Evolutionary conservation across 495 filamentous ascomycete species (phyloP).

Genomic region (Trypethelium eluteriae): DNA sequence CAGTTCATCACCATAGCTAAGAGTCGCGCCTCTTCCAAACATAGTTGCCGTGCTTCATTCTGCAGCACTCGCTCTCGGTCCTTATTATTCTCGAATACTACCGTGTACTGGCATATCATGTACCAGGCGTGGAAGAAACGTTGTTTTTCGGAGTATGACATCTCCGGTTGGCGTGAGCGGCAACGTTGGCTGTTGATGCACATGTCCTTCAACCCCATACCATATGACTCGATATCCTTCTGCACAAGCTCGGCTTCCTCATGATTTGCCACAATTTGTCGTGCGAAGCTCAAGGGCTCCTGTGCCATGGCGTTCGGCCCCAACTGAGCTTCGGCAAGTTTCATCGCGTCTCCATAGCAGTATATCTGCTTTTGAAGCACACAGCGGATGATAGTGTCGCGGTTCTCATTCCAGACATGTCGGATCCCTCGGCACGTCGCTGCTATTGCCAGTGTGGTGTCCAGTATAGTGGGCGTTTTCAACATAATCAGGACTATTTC

Average conservation of each 20-base stretch:
- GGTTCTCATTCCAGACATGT: background rate
- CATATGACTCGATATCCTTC: background rate
- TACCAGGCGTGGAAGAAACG: background rate
- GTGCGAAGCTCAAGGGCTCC: background rate
- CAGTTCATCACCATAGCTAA: background rate
- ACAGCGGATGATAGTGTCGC: background rate
- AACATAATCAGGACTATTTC: background rate
- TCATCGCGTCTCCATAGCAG: conserved; percentile 4
- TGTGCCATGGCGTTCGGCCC: background rate
- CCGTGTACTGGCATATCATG: background rate
- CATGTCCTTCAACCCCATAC: background rate
- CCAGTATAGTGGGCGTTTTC: background rate
- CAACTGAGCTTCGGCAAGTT: conserved; percentile 2
- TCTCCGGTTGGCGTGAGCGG: background rate
- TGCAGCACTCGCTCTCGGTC: background rate
- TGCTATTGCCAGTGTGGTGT: background rate
- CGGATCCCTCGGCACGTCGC: background rate
- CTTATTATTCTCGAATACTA: background rate
- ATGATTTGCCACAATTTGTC: conserved; percentile 4
- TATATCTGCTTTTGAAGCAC: conserved; percentile 1
- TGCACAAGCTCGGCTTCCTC: background rate
- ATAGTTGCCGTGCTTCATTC: background rate
- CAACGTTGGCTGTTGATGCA: background rate
- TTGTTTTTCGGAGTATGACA: background rate
- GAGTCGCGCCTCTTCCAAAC: background rate